phyloP scores from a whole-genome alignment of 305 asterid genomes.

The Solanum chacoense region DNA sequence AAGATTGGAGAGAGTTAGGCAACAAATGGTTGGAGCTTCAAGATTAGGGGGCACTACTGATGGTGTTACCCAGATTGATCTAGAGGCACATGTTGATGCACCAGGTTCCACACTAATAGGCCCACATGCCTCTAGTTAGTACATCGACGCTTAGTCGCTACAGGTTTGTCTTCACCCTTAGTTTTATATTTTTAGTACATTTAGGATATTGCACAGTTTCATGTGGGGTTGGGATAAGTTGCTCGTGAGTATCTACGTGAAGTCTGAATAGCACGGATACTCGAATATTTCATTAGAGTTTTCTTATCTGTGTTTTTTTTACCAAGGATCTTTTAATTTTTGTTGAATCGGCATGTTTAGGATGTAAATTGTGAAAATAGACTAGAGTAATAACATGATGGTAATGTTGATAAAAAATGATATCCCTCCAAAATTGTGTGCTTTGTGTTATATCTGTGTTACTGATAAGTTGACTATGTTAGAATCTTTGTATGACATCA shows the following conservation, averaged over 20 bases:
- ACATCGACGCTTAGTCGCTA: not conserved
- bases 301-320: too few species aligned
- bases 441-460: not conserved
- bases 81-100: not conserved
- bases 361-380: not conserved
- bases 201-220: not conserved
- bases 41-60: not conserved
- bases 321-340: not conserved
- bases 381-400: not conserved
- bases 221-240: not conserved
- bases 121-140: not conserved
- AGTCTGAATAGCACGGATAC: not conserved
- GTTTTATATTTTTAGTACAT: not conserved
- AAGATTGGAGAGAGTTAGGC: not conserved
- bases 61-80: not conserved
- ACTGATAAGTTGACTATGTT: not conserved
- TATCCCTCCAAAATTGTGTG: not conserved
- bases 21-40: not conserved
- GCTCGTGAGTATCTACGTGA: too few species aligned
- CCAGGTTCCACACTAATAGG: not conserved
- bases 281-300: too few species aligned
- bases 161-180: not conserved
- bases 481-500: not conserved
- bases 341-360: not conserved
- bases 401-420: not conserved